phyloP scores from a whole-genome alignment of 2,329 filamentous ascomycete genomes.

The Curvularia sp. region DNA sequence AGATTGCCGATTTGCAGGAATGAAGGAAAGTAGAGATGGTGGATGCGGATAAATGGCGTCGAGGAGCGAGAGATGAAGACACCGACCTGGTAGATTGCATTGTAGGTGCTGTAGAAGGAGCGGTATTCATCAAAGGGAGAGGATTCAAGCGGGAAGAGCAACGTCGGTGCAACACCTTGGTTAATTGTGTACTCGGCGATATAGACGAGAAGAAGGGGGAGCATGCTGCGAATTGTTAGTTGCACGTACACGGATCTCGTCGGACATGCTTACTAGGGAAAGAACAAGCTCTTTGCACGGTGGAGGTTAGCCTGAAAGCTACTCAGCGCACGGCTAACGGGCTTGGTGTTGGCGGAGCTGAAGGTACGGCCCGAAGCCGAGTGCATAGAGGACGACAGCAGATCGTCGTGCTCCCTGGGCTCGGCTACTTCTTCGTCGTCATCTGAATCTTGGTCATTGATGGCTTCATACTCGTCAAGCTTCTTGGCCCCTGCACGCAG shows the following conservation, averaged over 20 bases:
- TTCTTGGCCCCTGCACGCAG: constrained; percentile 58
- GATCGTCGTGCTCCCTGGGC: constrained; percentile 45
- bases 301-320: constrained; percentile 62
- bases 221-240: constrained; percentile 65
- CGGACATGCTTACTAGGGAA: constrained; percentile 65
- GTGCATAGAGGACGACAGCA: constrained; percentile 46
- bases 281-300: constrained; percentile 73
- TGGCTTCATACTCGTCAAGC: constrained; percentile 61
- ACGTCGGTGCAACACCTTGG: constrained; percentile 87
- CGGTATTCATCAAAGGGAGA: constrained; percentile 83
- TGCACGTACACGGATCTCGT: background rate
- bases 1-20: constrained; percentile 84
- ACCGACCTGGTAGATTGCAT: constrained; percentile 91
- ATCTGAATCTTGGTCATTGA: constrained; percentile 51
- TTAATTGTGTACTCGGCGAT: constrained; percentile 98
- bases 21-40: constrained; percentile 80
- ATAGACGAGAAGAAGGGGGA: constrained; percentile 90
- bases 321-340: constrained; percentile 24
- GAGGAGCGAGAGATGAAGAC: constrained; percentile 95
- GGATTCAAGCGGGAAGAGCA: constrained; percentile 79
- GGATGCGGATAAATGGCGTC: constrained; percentile 83
- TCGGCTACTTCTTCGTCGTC: constrained; percentile 35
- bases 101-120: constrained; percentile 93
- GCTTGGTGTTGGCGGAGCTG: constrained; percentile 22
- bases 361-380: constrained; percentile 41